These are phyloP conservation scores for Venturia nashicola DNA, from an alignment of 2,329 filamentous ascomycete species.

Conservation along the genomic window DNA sequence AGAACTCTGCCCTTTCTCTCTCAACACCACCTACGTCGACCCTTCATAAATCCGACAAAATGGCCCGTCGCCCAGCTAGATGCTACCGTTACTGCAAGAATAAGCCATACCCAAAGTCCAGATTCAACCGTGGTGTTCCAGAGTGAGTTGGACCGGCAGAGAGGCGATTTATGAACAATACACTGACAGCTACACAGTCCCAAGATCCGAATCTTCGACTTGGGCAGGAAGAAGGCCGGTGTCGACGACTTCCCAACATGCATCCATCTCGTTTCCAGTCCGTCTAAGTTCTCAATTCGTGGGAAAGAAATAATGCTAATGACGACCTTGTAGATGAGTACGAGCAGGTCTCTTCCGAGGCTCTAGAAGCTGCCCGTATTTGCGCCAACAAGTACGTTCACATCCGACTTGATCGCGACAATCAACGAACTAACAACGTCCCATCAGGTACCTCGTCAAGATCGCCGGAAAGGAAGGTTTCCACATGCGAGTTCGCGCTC, in stretches of 20 bases:
- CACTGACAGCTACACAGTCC: constrained; percentile 33
- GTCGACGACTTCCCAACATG: constrained; percentile 99
- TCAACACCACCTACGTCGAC: constrained; percentile 22
- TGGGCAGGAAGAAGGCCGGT: constrained; percentile 94
- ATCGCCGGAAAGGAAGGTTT: constrained; percentile 58
- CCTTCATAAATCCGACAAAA: constrained; percentile 43
- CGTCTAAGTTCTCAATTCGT: background rate
- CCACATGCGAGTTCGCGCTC: constrained; percentile 66
- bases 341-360: constrained; percentile 99
- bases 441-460: constrained; percentile 52
- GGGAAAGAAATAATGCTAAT: constrained; percentile 64
- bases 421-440: constrained; percentile 12
- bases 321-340: constrained; percentile 59
- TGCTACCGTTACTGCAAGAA: constrained; percentile 99
- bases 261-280: constrained; percentile 84
- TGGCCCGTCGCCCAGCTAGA: constrained; percentile 98
- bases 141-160: constrained; percentile 2
- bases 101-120: constrained; percentile 96
- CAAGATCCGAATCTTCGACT: constrained; percentile 94
- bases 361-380: constrained; percentile 98
- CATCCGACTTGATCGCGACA: constrained; percentile 7
- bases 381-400: constrained; percentile 90
- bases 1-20: constrained; percentile 14
- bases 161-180: background rate
- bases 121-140: constrained; percentile 98